Evolutionary conservation across 2,329 filamentous ascomycete genomes (phyloP), one percentile per base, ranked within the genome.

Genomic region (Trichoderma harzianum): DNA sequence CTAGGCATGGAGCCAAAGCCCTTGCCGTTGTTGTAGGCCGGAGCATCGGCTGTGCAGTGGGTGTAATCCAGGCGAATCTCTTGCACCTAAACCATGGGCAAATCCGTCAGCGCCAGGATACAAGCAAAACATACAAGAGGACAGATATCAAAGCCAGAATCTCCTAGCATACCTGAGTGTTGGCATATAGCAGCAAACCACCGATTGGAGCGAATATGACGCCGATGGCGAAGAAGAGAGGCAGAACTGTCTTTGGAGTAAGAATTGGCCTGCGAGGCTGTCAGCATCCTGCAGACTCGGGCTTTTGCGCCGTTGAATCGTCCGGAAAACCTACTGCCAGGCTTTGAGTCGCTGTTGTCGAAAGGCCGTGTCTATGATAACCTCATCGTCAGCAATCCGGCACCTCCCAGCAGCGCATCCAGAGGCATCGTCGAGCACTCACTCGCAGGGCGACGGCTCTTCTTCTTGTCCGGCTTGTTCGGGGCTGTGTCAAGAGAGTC

Each of bases 301-400:
- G 43, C 39, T 53, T 53, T 34, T 63, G 53, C 63, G 60, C 51
- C 51, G 55, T 14, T 47, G 26, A 8, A 51, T 26, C 26, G 43
- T 34, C n/a, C 28, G 21, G 62, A 28, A 55, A 21, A 89, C 94
- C 83, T 86, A 97, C 92, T 99, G 96, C 96, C 96, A 99, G 85
- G 96, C 96, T 84, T 98, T 98, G 82, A 99, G 84, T 80, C 96
- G 91, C 83, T 99, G 96, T 81, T 99, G 96, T 78, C 96, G 90
- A 81, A 98, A 99, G 12, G 96, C 96, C 72, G 95, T 98, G 84
- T 98, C 94, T 97, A 79, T 73, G 64, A 71, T 60, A 58, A 60
- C 70, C 64, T 63, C 47, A 11, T 53, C 7, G 30, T 61, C 68
- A 58, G 32, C 36, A 43, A 55, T 63, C 69, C 47, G 51, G 18